These are phyloP conservation scores for Exobasidium cylindrosporum DNA, from an alignment of 1,284 basidiomycete species.

Conservation along the genomic window DNA sequence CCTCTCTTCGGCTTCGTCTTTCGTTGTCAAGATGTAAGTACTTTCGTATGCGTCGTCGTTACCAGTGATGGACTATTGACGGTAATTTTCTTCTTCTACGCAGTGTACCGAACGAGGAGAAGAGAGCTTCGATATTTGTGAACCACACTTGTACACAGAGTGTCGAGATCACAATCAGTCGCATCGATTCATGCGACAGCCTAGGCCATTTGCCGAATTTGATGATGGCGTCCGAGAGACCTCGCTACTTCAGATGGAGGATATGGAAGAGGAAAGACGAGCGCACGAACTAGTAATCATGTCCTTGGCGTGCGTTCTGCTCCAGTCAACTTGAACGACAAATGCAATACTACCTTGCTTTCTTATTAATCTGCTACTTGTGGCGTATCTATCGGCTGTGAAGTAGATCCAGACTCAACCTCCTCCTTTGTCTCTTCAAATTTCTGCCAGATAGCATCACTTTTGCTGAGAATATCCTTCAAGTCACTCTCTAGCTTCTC, in stretches of 20 bases:
- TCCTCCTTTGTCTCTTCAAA: background rate
- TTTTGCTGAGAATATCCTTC: constrained; percentile 9
- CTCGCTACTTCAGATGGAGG: background rate
- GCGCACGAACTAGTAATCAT: constrained; percentile 12
- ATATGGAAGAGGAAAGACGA: constrained; percentile 3
- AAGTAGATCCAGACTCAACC: background rate
- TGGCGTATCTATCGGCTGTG: background rate
- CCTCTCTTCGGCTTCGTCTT: constrained; percentile 13
- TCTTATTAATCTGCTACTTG: background rate
- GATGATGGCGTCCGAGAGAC: constrained; percentile 10
- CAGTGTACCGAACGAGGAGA: background rate
- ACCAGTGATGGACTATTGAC: too few species aligned
- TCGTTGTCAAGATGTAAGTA: constrained; percentile 6
- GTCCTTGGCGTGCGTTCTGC: constrained; percentile 6
- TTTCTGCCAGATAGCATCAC: background rate
- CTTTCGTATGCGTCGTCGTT: too few species aligned
- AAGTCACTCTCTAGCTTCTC: constrained; percentile 5
- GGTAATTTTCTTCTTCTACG: too few species aligned
- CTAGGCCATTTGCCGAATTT: constrained; percentile 4
- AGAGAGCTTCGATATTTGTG: constrained; percentile 16
- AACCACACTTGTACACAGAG: constrained; percentile 8
- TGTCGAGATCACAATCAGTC: background rate
- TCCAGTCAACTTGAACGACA: background rate
- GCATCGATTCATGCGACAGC: constrained; percentile 5
- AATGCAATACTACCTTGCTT: background rate